Conservation (phyloP, 306 rosid genomes). For the Glycine latifolia region DNA sequence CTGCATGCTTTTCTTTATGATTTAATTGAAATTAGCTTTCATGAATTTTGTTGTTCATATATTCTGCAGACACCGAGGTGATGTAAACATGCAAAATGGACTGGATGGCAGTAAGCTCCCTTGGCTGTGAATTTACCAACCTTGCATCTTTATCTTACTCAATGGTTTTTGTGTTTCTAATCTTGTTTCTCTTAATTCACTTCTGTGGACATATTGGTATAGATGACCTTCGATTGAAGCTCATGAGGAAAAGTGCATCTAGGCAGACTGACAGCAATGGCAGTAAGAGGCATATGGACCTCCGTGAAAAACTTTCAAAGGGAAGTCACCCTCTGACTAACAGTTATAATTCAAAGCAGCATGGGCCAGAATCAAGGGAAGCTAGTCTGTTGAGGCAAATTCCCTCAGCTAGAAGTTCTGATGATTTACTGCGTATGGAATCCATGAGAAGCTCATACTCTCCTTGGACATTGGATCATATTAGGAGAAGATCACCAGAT, state of each 20-base stretch:
- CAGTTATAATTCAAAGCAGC: constrained; percentile 52
- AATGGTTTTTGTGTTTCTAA: constrained; percentile 39
- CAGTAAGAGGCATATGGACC: constrained; percentile 66
- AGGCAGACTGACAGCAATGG: constrained; percentile 54
- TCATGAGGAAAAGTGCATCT: constrained; percentile 70
- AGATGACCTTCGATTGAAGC: constrained; percentile 89
- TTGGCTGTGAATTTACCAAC: constrained; percentile 40
- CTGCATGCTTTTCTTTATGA: constrained; percentile 23
- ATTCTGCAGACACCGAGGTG: constrained; percentile 78
- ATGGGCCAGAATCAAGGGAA: constrained; percentile 59
- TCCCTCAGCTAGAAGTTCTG: constrained; percentile 70
- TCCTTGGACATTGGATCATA: constrained; percentile 78
- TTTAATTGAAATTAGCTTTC: constrained; percentile 32
- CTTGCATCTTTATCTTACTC: constrained; percentile 42
- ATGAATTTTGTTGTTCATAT: constrained; percentile 29
- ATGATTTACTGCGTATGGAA: constrained; percentile 69
- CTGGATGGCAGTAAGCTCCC: constrained; percentile 65
- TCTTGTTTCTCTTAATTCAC: constrained; percentile 32
- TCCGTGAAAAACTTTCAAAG: constrained; percentile 88
- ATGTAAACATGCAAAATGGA: constrained; percentile 54
- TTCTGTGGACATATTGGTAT: constrained; percentile 62
- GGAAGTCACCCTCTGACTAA: constrained; percentile 47
- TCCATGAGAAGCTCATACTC: constrained; percentile 76
- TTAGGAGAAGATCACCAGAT: constrained; percentile 66
- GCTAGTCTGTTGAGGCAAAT: constrained; percentile 50